Evolutionary conservation across 805 yeast species (phyloP), one percentile per base, ranked within the genome.

Genomic region (Candida arabinofermentans): DNA sequence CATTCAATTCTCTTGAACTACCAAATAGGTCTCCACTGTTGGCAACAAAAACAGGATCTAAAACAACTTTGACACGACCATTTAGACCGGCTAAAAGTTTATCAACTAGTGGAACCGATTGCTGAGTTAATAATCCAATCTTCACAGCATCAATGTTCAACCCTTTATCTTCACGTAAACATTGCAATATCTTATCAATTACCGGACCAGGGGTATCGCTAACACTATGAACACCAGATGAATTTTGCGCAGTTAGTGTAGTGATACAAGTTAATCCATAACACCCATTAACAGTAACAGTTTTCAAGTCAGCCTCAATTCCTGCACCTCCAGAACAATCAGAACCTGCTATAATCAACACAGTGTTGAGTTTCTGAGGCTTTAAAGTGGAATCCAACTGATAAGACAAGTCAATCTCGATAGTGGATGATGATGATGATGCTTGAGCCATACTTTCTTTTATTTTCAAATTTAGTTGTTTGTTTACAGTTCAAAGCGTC

Each of bases 241-340:
- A 82, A 57, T 88, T 86, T 57, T 89, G 96, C 3, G 90, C 88
- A 0, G 95, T 87, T 47, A 89, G 61, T 0, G 89, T 91, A 3
- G 89, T 74, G 34, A 86, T 79, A 53, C 88, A 81, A 1, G 93
- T 84, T 61, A 83, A 63, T 0, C 84, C 96, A 57, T 81, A 88
- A 36, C 87, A 87, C n/a, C 77, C 75, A 55, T 85, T 87, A 1
- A 83, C 86, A 2, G 85, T 72, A 41, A 88, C 75, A 1, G 96
- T 80, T 62, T 88, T 88, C 32, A 88, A 57, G 59, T 88, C 96
- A 0, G 96, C 96, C 59, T 88, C 96, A 35, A 88, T 81, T 3
- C 96, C 96, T 1, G 96, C 96, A 7, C 96, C 96, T 3, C 96
- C 96, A 3, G 93, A 83, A 32, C 81, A 76, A 58, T 88, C 96